These are phyloP conservation scores for Fraxinus albicans DNA, from an alignment of 305 asterid genomes.

Conservation along the genomic window DNA sequence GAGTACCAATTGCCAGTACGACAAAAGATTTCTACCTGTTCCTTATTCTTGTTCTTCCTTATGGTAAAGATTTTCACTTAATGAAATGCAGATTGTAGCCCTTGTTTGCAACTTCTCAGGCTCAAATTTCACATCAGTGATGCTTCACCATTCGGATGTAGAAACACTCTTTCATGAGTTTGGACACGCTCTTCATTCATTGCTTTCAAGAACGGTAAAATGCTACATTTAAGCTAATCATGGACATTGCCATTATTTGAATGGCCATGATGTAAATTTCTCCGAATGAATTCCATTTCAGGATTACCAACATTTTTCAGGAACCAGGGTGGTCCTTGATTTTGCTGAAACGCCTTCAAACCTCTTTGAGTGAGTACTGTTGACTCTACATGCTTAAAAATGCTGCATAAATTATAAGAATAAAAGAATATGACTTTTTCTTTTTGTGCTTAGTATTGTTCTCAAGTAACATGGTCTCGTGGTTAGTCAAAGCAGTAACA, in stretches of 20 bases:
- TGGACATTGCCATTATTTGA: slow-evolving; percentile 22
- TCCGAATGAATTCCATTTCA: slow-evolving; percentile 39
- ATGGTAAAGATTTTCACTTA: slow-evolving; percentile 18
- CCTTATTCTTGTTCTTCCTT: slow-evolving; percentile 15
- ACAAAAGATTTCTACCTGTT: slow-evolving; percentile 24
- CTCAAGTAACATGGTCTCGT: slow-evolving; percentile 16
- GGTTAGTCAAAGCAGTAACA: slow-evolving; percentile 7
- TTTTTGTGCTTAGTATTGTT: slow-evolving; percentile 13
- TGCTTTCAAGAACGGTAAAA: slow-evolving; percentile 94
- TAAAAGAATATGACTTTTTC: slow-evolving; percentile 3
- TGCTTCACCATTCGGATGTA: slow-evolving; percentile 86
- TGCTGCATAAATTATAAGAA: slow-evolving; percentile 16
- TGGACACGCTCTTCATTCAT: slow-evolving; percentile 98
- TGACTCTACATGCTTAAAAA: slow-evolving; percentile 8
- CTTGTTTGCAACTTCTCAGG: slow-evolving; percentile 95
- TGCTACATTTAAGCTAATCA: slow-evolving; percentile 14
- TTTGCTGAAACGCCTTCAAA: slow-evolving; percentile 98
- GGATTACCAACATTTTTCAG: slow-evolving; percentile 98
- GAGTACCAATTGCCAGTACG: slow-evolving; percentile 90
- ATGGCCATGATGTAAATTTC: slow-evolving; percentile 13
- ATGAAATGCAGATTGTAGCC: slow-evolving; percentile 73
- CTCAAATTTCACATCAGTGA: slow-evolving; percentile 49
- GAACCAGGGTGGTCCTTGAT: slow-evolving; percentile 86
- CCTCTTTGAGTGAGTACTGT: slow-evolving; percentile 81
- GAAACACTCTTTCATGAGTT: slow-evolving; percentile 97